Conservation (phyloP, 2,329 filamentous ascomycete species). For the Diaporthe sp. region DNA sequence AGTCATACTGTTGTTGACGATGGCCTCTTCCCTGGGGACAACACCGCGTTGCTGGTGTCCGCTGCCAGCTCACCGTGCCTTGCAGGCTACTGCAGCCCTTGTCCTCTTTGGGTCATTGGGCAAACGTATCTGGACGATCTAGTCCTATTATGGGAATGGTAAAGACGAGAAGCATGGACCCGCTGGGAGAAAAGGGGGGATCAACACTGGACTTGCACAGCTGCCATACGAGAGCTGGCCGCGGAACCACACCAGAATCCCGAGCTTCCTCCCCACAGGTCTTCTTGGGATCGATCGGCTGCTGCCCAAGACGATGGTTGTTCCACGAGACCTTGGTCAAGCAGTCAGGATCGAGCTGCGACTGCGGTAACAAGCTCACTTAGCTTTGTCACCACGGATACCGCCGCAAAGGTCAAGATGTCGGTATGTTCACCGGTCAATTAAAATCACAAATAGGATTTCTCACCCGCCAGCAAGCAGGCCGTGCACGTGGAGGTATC, state of each 20-base stretch:
- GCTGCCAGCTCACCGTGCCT: constrained; percentile 36
- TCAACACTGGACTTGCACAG: constrained; percentile 24
- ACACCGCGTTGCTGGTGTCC: constrained; percentile 12
- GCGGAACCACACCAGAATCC: constrained; percentile 23
- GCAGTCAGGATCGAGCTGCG: constrained; percentile 10
- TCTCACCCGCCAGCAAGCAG: constrained; percentile 11
- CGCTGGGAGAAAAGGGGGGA: constrained; percentile 33
- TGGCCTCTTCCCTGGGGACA: constrained; percentile 16
- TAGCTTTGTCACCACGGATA: constrained; percentile 13
- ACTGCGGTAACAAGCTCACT: neutral
- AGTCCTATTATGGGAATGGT: constrained; percentile 11
- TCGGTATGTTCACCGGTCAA: constrained; percentile 24
- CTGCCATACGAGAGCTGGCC: constrained; percentile 22
- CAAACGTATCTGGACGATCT: constrained; percentile 31
- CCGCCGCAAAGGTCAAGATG: constrained; percentile 10
- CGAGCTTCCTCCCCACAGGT: constrained; percentile 11
- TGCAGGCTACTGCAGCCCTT: constrained; percentile 34
- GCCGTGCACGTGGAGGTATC: constrained; percentile 25
- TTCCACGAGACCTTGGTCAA: constrained; percentile 11
- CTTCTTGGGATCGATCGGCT: constrained; percentile 26
- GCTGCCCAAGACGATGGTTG: constrained; percentile 14
- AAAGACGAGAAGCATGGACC: constrained; percentile 12
- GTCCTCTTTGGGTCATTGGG: constrained; percentile 9
- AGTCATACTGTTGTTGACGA: constrained; percentile 15
- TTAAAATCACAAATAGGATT: constrained; percentile 24